Evolutionary conservation across 345 rosid species (phyloP).

Genomic region (Melaleuca alternifolia): DNA sequence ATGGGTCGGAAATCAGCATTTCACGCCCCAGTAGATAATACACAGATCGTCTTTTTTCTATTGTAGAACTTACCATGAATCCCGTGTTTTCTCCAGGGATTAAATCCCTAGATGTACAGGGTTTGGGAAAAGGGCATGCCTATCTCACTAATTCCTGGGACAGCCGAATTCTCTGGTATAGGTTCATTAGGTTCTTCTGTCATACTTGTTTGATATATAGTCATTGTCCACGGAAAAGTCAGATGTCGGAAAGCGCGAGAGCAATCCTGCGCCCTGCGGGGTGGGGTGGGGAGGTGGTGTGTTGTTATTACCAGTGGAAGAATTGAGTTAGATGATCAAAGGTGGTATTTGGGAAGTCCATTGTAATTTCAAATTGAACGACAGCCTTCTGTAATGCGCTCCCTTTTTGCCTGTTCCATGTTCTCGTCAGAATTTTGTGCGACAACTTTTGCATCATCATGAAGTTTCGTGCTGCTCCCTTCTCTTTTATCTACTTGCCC

Average conservation of each 20-base stretch:
- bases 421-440: not conserved
- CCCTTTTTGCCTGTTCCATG: not conserved
- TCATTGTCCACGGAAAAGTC: not conserved
- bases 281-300: no score
- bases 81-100: not conserved
- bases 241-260: not conserved
- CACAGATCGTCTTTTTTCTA: not conserved
- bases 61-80: not conserved
- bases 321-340: not conserved
- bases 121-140: not conserved
- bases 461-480: not conserved
- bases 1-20: constrained; percentile 6
- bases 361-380: not conserved
- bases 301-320: not conserved
- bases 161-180: not conserved
- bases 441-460: not conserved
- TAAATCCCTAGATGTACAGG: not conserved
- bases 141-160: not conserved
- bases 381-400: not conserved
- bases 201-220: not conserved
- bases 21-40: constrained; percentile 15
- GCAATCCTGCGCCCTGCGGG: no score
- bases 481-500: not conserved
- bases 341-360: not conserved
- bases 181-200: not conserved